These are phyloP conservation scores for Oryza punctata DNA, from an alignment of 176 grass and related monocot species.

Conservation along the genomic window DNA sequence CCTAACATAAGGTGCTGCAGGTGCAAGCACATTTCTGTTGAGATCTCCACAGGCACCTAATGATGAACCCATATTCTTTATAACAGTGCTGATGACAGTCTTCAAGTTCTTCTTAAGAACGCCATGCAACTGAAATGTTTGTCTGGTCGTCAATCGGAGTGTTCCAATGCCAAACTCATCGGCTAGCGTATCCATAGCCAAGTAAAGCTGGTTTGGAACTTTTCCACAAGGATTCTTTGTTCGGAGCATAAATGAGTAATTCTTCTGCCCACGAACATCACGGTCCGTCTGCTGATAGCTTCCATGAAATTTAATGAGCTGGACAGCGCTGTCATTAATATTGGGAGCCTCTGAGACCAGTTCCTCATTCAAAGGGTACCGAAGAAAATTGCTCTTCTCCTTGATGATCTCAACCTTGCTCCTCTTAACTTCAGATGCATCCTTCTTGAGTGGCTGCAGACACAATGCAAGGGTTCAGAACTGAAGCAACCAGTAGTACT, in stretches of 20 bases:
- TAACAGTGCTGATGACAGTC: slow-evolving; percentile 76
- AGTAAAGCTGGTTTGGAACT: slow-evolving; percentile 84
- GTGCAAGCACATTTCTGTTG: slow-evolving; percentile 96
- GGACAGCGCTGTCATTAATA: slow-evolving; percentile 82
- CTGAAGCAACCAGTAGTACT: not conserved
- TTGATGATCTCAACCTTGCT: slow-evolving; percentile 99
- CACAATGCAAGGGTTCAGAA: slow-evolving; percentile 8
- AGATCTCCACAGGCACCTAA: slow-evolving; percentile 96
- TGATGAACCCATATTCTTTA: slow-evolving; percentile 95
- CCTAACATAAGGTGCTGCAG: slow-evolving; percentile 78
- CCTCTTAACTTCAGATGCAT: slow-evolving; percentile 63
- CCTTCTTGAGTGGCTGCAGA: slow-evolving; percentile 73
- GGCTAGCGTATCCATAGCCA: slow-evolving; percentile 86
- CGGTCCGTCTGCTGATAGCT: slow-evolving; percentile 94
- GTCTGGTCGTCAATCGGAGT: slow-evolving; percentile 87
- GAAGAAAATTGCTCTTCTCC: slow-evolving; percentile 92
- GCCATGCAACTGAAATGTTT: slow-evolving; percentile 96
- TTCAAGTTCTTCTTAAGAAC: slow-evolving; percentile 96
- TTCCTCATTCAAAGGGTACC: slow-evolving; percentile 94
- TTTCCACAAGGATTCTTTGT: slow-evolving; percentile 97
- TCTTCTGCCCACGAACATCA: slow-evolving; percentile 77
- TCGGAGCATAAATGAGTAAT: slow-evolving; percentile 96
- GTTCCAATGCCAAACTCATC: slow-evolving; percentile 97
- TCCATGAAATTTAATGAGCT: slow-evolving; percentile 96
- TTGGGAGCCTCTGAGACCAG: slow-evolving; percentile 75